A percentile compares a stretch with the other conserved stretches of the same genome.
Conservation (phyloP, 495 filamentous ascomycete species). For the Amniculicola lignicola region DNA sequence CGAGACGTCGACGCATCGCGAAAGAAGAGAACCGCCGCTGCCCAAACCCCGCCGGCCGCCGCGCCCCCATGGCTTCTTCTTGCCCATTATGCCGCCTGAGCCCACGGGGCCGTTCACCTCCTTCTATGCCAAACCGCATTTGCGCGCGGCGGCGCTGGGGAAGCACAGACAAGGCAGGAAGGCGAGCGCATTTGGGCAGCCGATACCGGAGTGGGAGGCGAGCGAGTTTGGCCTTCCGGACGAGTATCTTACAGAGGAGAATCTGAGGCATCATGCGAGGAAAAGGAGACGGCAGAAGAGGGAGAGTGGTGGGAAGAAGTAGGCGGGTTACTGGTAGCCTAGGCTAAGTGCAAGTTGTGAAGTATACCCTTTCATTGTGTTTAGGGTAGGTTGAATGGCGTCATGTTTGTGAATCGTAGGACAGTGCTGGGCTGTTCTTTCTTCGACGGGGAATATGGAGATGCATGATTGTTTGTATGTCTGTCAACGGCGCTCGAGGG, state of each 20-base stretch:
- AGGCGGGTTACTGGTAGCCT: too few relatives aligned
- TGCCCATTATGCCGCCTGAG: slow-evolving; percentile 25
- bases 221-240: slow-evolving; percentile 71
- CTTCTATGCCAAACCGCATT: slow-evolving; percentile 74
- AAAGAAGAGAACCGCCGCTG: slow-evolving; percentile 35
- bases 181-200: slow-evolving; percentile 70
- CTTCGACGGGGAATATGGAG: too few relatives aligned
- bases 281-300: slow-evolving; percentile 48
- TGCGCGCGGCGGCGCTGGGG: slow-evolving; percentile 70
- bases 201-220: slow-evolving; percentile 68
- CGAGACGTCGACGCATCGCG: slow-evolving; percentile 1
- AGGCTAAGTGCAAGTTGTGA: too few relatives aligned
- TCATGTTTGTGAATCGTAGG: too few relatives aligned
- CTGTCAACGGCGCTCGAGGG: too few relatives aligned
- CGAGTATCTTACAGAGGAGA: slow-evolving; percentile 66
- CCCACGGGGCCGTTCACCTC: slow-evolving; percentile 72
- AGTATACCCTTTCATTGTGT: too few relatives aligned
- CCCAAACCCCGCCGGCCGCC: slow-evolving; percentile 30
- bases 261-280: slow-evolving; percentile 61
- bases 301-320: slow-evolving; percentile 20
- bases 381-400: too few relatives aligned
- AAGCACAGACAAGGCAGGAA: slow-evolving; percentile 56
- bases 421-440: too few relatives aligned
- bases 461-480: too few relatives aligned
- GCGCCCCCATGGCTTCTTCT: slow-evolving; percentile 21